These are phyloP conservation scores for Kodamaea kaohsiungensis DNA, from an alignment of 805 yeast species.

Conservation along the genomic window DNA sequence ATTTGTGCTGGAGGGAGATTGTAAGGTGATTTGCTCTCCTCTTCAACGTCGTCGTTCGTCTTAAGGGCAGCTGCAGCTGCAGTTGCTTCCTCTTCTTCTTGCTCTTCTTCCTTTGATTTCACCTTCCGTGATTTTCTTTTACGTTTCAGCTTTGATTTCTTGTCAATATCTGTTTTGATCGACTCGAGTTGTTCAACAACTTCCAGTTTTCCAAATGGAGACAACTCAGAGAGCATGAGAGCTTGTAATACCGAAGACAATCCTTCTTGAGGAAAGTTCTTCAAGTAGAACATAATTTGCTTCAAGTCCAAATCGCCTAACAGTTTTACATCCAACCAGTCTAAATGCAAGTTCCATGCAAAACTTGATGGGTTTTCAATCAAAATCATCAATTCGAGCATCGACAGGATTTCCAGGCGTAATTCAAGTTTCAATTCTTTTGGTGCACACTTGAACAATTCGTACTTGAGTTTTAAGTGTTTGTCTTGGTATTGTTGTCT, in stretches of 20 bases:
- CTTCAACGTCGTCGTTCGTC: slow-evolving; percentile 10
- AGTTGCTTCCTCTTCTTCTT: slow-evolving; percentile 16
- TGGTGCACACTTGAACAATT: slow-evolving; percentile 56
- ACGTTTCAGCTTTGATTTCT: neutral
- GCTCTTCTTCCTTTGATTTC: slow-evolving; percentile 11
- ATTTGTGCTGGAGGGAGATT: slow-evolving; percentile 50
- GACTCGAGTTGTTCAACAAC: slow-evolving; percentile 3
- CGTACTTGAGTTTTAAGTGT: slow-evolving; percentile 56
- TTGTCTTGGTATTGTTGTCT: slow-evolving; percentile 63
- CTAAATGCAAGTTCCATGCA: slow-evolving; percentile 75
- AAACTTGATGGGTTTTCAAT: slow-evolving; percentile 56
- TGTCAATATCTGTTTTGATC: neutral
- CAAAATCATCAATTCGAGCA: slow-evolving; percentile 72
- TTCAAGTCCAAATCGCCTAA: slow-evolving; percentile 50
- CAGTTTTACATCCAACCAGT: slow-evolving; percentile 63
- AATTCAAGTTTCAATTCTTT: slow-evolving; percentile 33
- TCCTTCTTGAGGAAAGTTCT: slow-evolving; percentile 59
- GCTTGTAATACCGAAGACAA: slow-evolving; percentile 63
- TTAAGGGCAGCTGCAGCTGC: slow-evolving; percentile 13
- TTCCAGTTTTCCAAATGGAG: slow-evolving; percentile 50
- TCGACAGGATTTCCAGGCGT: slow-evolving; percentile 47
- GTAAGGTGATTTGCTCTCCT: neutral
- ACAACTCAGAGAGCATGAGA: slow-evolving; percentile 65
- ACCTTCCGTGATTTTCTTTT: neutral
- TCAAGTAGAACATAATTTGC: slow-evolving; percentile 52